Base-by-base conservation (phyloP, 139 green algal species). In the Nannochloris sp. region DNA sequence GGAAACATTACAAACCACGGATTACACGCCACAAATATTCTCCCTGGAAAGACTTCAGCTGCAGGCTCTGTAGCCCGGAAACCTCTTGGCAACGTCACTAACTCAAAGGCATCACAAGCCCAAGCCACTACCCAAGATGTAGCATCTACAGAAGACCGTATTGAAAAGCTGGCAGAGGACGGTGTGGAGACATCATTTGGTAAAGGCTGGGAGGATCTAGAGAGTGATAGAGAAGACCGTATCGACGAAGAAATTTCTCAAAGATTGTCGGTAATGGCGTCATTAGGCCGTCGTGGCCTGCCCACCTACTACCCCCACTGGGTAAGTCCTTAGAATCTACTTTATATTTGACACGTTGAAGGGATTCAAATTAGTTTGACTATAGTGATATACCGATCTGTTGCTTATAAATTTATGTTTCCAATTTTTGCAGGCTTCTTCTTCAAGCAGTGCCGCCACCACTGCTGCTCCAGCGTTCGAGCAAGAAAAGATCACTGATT, bases 1-100 rank as follows among this genome's bases (percentile, higher is more conserved):
- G 69, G 62, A 27, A 72, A 76, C 38, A 67, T 67, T 47, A 76
- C 69, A 46, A 73, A 75, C 36, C 30, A 35, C 19, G 47, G 45
- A 27, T 19, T 37, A 5, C 45, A 55, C 33, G 44, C 27, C 13
- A 45, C 32, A 44, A 61, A 62, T 30, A 23, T 15, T 4, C 19
- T 24, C 2, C 44, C 36, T 15, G 36, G 35, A 27, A 69, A 75
- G 35, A 70, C 68, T 8, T 44, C 46, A 7, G 34, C 9, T 2
- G 39, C 24, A 3, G 67, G 64, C 3, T 39, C 57, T 12, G 34
- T 34, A 31, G 19, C 31, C 32, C 65, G 65, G 14, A 60, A 55
- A 3, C 51, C 65, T 14, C 65, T 65, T 23, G 65, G 54, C 10
- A 58, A 64, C 66, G 61, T 73, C 45, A 64, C 54, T 6, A 64